These are phyloP conservation scores for Salix caprea DNA, from an alignment of 345 rosid species.

Conservation along the genomic window DNA sequence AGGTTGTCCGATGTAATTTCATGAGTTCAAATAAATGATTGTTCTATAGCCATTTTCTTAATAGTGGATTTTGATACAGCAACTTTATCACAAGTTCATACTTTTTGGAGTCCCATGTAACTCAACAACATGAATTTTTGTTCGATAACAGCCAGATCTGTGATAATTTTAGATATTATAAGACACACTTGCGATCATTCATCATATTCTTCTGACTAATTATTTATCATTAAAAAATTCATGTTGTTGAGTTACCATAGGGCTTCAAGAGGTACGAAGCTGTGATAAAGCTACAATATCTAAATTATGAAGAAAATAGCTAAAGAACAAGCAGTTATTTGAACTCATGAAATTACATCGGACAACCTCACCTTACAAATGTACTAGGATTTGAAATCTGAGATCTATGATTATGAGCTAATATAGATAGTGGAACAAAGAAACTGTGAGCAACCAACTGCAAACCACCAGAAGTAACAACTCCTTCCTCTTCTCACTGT, in stretches of 20 bases:
- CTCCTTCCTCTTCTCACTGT: too few relatives aligned
- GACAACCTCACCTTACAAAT: conserved; percentile 18
- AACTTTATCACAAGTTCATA: not conserved
- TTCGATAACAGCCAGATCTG: not conserved
- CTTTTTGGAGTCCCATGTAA: not conserved
- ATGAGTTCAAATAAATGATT: conserved; percentile 17
- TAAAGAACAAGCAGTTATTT: conserved; percentile 13
- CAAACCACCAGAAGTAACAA: too few relatives aligned
- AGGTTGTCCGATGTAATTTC: conserved; percentile 19
- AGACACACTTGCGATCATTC: not conserved
- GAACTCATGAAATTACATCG: conserved; percentile 19
- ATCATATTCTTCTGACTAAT: too few relatives aligned
- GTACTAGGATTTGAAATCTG: conserved; percentile 9
- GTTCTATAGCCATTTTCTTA: not conserved
- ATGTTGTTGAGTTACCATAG: not conserved
- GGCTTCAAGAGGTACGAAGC: not conserved
- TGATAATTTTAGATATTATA: not conserved
- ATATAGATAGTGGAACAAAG: too few relatives aligned
- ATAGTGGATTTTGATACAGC: not conserved
- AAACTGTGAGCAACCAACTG: too few relatives aligned
- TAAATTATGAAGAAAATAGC: not conserved
- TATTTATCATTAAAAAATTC: not conserved
- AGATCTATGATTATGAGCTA: not conserved
- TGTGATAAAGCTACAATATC: not conserved
- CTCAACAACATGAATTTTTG: not conserved